Conservation (phyloP, 768 basidiomycete species). For the Rhodotorula kratochvilovae region DNA sequence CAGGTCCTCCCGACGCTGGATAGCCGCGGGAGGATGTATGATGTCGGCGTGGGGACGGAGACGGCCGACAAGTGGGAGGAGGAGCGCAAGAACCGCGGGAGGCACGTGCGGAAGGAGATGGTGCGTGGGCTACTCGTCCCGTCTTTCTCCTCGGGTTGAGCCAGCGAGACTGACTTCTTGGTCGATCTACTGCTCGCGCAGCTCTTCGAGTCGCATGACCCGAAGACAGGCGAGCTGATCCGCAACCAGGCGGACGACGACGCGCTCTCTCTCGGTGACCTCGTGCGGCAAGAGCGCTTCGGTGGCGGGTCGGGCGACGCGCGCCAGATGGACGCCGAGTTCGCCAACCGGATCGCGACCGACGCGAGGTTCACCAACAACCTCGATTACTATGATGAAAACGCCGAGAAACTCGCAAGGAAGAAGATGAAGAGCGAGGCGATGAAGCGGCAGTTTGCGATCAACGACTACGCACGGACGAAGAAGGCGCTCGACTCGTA, state of each 20-base stretch:
- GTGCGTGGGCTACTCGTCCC: constrained; percentile 45
- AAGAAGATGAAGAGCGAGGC: constrained; percentile 95
- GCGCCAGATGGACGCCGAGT: constrained; percentile 83
- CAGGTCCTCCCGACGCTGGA: constrained; percentile 87
- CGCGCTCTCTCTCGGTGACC: constrained; percentile 73
- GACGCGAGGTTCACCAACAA: constrained; percentile 87
- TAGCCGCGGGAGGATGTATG: constrained; percentile 76
- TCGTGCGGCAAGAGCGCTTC: constrained; percentile 88
- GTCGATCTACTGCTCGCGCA: background rate
- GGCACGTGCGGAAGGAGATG: constrained; percentile 68
- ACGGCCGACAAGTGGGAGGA: constrained; percentile 56
- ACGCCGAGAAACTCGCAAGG: constrained; percentile 83
- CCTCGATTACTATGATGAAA: constrained; percentile 93
- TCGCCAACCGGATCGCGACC: constrained; percentile 78
- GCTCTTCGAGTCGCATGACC: constrained; percentile 81
- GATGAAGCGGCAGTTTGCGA: constrained; percentile 94
- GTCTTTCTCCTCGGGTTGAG: background rate
- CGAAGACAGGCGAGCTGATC: constrained; percentile 81
- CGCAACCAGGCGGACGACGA: constrained; percentile 91
- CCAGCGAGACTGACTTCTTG: too few species aligned
- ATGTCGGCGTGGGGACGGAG: constrained; percentile 65
- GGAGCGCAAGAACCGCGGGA: constrained; percentile 54
- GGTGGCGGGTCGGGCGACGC: constrained; percentile 83
- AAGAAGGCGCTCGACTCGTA: constrained; percentile 83
- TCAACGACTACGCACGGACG: constrained; percentile 91